phyloP scores from a whole-genome alignment of 371 early-diverging fungal genomes.

The Zopfochytrium polystomum region DNA sequence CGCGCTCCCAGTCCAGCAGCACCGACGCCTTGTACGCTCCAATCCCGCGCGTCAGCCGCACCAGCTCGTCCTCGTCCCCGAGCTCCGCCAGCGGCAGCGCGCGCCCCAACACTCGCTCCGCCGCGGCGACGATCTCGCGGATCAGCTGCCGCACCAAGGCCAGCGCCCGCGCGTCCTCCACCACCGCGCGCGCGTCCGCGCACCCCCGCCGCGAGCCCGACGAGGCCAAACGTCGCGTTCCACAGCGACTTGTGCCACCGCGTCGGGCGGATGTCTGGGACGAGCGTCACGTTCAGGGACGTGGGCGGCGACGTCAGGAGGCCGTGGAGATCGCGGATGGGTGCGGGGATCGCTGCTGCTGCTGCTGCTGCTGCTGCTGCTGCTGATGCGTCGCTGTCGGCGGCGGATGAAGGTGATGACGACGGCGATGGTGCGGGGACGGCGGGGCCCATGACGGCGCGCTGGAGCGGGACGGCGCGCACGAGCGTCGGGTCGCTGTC shows the following conservation, averaged over 20 bases:
- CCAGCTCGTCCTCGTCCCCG: constrained; percentile 43
- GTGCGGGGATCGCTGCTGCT: constrained; percentile 34
- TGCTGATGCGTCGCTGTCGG: neutral
- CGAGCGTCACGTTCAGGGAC: constrained; percentile 36
- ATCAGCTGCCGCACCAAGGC: constrained; percentile 39
- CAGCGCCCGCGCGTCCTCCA: constrained; percentile 20
- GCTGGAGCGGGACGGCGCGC: constrained; percentile 38
- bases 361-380: constrained; percentile 2
- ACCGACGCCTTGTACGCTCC: constrained; percentile 61
- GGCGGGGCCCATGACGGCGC: constrained; percentile 38
- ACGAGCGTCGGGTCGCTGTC: constrained; percentile 62
- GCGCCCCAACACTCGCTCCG: constrained; percentile 45
- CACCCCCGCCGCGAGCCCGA: constrained; percentile 61
- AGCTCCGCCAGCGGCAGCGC: constrained; percentile 39
- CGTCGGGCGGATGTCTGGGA: constrained; percentile 62
- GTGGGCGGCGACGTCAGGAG: too few species aligned
- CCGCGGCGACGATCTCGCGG: constrained; percentile 64
- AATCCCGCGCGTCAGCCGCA: constrained; percentile 44
- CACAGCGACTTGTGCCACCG: constrained; percentile 86
- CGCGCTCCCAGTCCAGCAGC: constrained; percentile 62
- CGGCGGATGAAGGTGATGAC: neutral
- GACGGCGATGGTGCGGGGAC: too few species aligned
- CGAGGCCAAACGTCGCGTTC: constrained; percentile 74
- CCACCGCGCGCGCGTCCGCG: constrained; percentile 61
- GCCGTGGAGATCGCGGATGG: too few species aligned